Evolutionary conservation across 1,284 basidiomycete species (phyloP).

Genomic region (Puccinia triticina): DNA sequence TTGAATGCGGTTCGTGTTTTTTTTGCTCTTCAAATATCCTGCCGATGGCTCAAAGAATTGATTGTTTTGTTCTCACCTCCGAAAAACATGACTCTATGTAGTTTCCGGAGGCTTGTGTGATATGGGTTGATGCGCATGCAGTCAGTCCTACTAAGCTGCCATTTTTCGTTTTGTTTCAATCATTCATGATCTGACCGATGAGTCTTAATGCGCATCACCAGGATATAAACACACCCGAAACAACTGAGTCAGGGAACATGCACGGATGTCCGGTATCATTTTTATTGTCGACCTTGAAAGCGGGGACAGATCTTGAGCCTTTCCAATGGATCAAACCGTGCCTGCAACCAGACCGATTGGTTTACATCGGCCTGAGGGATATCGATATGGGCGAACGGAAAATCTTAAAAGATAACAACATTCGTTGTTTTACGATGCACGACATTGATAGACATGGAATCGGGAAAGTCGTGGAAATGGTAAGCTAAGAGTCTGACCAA

Average conservation of each 20-base stretch:
- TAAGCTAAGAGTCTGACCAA: background rate
- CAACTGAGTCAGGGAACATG: slow-evolving; percentile 78
- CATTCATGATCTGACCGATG: background rate
- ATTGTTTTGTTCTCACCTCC: background rate
- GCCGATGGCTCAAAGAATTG: slow-evolving; percentile 35
- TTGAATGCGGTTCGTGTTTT: slow-evolving; percentile 65
- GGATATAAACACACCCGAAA: slow-evolving; percentile 46
- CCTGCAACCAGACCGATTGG: slow-evolving; percentile 73
- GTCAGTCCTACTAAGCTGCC: slow-evolving; percentile 49
- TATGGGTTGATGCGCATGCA: slow-evolving; percentile 71
- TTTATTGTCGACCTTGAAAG: slow-evolving; percentile 64
- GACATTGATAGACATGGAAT: slow-evolving; percentile 97
- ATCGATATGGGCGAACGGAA: slow-evolving; percentile 86
- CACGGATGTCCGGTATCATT: slow-evolving; percentile 98
- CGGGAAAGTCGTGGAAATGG: slow-evolving; percentile 60
- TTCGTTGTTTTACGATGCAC: slow-evolving; percentile 97
- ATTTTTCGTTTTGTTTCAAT: background rate
- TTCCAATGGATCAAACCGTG: slow-evolving; percentile 80
- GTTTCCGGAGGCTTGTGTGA: slow-evolving; percentile 72
- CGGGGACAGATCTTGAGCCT: slow-evolving; percentile 61
- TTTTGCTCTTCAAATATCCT: background rate
- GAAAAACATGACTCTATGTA: slow-evolving; percentile 56
- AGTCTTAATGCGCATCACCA: background rate
- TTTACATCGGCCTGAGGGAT: slow-evolving; percentile 95
- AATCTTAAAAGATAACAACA: slow-evolving; percentile 81